A percentile compares a stretch with the other conserved stretches of the same genome.
Conservation (phyloP, 148 eudicot species). For the Cornus florida region DNA sequence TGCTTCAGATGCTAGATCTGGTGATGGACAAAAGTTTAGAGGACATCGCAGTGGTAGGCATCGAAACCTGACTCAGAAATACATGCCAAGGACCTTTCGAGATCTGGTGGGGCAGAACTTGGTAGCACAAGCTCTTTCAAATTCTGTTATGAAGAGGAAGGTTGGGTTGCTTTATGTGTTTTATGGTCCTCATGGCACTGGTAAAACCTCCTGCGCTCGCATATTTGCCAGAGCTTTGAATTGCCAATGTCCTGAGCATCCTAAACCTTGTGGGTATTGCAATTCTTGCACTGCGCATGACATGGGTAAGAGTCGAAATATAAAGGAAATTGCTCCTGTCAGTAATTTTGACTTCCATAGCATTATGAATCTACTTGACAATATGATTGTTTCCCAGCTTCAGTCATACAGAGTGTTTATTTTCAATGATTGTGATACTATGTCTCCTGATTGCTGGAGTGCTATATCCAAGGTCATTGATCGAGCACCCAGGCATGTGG, state of each 20-base stretch:
- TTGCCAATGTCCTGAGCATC: conserved; percentile 70
- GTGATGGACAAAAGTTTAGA: conserved; percentile 39
- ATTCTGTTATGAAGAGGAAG: conserved; percentile 71
- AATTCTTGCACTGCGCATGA: conserved; percentile 80
- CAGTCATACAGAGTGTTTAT: conserved; percentile 65
- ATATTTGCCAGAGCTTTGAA: conserved; percentile 89
- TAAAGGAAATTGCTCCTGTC: conserved; percentile 72
- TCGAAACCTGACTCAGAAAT: conserved; percentile 75
- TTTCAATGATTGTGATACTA: conserved; percentile 77
- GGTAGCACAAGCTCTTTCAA: conserved; percentile 86
- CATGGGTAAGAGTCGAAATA: conserved; percentile 65
- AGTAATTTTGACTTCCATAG: conserved; percentile 68
- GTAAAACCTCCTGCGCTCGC: conserved; percentile 90
- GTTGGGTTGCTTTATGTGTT: conserved; percentile 81
- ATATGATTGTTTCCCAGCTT: conserved; percentile 52
- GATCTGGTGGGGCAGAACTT: conserved; percentile 92
- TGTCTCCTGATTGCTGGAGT: conserved; percentile 77
- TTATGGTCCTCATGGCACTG: conserved; percentile 94
- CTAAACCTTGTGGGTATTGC: conserved; percentile 88
- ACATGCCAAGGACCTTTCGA: conserved; percentile 83
- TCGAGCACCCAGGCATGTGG: conserved; percentile 82
- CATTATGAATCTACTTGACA: conserved; percentile 61
- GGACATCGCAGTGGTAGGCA: conserved; percentile 50
- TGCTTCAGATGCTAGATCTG: conserved; percentile 67
- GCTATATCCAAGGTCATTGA: conserved; percentile 82